These are phyloP conservation scores for Solanum sejunctum DNA, from an alignment of 257 asterid species.

Conservation along the genomic window DNA sequence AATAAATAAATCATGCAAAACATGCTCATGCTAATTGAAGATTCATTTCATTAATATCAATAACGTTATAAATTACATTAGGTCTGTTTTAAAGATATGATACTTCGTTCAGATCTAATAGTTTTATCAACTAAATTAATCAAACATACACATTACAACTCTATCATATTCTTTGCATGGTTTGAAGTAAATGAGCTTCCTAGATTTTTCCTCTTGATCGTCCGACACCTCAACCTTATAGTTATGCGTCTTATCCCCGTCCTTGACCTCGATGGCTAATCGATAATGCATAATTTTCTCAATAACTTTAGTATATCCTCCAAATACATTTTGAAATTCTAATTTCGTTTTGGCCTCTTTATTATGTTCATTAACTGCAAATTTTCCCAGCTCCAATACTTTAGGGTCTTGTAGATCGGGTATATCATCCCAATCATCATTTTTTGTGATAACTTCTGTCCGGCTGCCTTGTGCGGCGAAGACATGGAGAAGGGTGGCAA, in stretches of 20 bases:
- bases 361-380: constrained; percentile 27
- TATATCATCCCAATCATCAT: too few species aligned
- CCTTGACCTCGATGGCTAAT: constrained; percentile 8
- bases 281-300: constrained; percentile 10
- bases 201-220: neutral
- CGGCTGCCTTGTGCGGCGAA: neutral
- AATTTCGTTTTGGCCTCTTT: neutral
- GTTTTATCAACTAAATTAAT: neutral
- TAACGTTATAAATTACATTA: neutral
- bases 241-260: neutral
- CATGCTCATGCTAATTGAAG: neutral
- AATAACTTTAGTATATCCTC: constrained; percentile 13
- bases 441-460: neutral
- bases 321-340: constrained; percentile 2
- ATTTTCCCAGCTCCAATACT: constrained; percentile 2
- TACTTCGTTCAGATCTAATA: neutral
- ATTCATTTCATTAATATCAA: neutral
- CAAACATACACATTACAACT: too few species aligned
- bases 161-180: neutral
- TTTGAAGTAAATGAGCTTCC: constrained; percentile 15
- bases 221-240: too few species aligned
- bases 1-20: too few species aligned
- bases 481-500: neutral
- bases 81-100: neutral
- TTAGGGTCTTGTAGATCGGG: too few species aligned